Evolutionary conservation across 768 basidiomycete genomes (phyloP).

Genomic region (Tubosaeta brunneosetosa): DNA sequence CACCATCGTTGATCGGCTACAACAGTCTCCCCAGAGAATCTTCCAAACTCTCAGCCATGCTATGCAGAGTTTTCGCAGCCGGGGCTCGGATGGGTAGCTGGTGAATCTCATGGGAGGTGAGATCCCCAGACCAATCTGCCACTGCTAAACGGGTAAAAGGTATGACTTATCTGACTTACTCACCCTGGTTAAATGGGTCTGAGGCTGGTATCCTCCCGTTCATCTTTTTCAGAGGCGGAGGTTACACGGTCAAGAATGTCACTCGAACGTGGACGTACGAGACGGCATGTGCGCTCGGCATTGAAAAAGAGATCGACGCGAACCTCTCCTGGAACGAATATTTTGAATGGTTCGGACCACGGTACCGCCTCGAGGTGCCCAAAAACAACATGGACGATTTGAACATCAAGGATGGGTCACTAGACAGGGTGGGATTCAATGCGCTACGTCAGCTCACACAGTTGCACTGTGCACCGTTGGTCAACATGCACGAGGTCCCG

Average conservation of each 20-base stretch:
- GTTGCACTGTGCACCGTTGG: conserved; percentile 74
- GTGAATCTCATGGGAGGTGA: no score
- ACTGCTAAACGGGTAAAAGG: no score
- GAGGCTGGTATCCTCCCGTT: no score
- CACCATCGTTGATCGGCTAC: no score
- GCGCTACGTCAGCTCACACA: conserved; percentile 54
- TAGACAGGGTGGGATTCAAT: conserved; percentile 73
- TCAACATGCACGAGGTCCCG: conserved; percentile 81
- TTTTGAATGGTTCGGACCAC: conserved; percentile 96
- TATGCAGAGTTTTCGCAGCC: no score
- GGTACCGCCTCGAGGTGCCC: conserved; percentile 88
- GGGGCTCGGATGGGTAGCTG: no score
- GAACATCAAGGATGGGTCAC: conserved; percentile 74
- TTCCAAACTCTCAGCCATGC: no score
- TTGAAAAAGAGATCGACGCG: conserved; percentile 70
- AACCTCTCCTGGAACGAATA: conserved; percentile 85
- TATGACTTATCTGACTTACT: no score
- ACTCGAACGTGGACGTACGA: conserved; percentile 95
- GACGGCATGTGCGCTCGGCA: conserved; percentile 90
- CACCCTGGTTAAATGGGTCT: no score
- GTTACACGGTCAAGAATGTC: conserved; percentile 96
- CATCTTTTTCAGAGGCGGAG: conserved; percentile 91
- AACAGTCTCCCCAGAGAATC: no score
- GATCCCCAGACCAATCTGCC: no score
- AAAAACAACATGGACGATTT: conserved; percentile 94